A percentile compares a stretch with the other conserved stretches of the same genome.
These are phyloP conservation scores for Trypanosoma rangeli DNA, from an alignment of 208 protist species.

Conservation along the genomic window DNA sequence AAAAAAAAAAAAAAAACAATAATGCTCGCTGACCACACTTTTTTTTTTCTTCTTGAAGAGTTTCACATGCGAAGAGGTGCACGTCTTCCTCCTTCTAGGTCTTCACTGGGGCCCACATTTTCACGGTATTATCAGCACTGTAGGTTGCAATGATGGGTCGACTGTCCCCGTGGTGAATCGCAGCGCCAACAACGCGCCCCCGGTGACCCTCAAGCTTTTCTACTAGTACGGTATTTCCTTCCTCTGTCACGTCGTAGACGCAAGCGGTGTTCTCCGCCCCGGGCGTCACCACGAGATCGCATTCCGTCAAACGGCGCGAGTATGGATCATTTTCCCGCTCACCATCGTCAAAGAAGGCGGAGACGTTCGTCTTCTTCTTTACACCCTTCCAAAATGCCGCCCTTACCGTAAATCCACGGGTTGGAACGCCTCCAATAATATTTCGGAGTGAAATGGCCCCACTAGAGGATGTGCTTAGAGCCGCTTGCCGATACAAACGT, in stretches of 20 bases:
- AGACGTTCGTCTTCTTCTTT: slow-evolving; percentile 55
- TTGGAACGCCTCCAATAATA: slow-evolving; percentile 59
- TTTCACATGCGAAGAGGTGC: background rate
- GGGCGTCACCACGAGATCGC: slow-evolving; percentile 73
- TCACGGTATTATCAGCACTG: slow-evolving; percentile 82
- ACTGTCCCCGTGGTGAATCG: slow-evolving; percentile 55
- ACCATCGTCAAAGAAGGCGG: slow-evolving; percentile 80
- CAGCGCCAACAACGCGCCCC: slow-evolving; percentile 79
- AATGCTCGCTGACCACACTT: background rate
- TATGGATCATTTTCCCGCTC: slow-evolving; percentile 72
- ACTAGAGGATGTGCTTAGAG: slow-evolving; percentile 40
- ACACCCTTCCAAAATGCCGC: slow-evolving; percentile 81
- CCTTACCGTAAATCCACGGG: slow-evolving; percentile 55
- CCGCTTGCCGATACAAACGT: slow-evolving; percentile 61
- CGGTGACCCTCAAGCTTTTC: slow-evolving; percentile 81
- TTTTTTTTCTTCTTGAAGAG: too few relatives aligned
- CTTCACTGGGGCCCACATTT: slow-evolving; percentile 81
- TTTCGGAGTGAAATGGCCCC: slow-evolving; percentile 73
- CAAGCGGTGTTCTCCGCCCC: slow-evolving; percentile 75
- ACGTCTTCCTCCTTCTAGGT: slow-evolving; percentile 23
- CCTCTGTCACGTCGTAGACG: slow-evolving; percentile 83
- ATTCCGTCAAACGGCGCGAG: slow-evolving; percentile 67
- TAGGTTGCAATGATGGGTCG: slow-evolving; percentile 84
- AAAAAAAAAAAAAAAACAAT: slow-evolving; percentile 2
- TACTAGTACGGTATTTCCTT: slow-evolving; percentile 47